phyloP scores from a whole-genome alignment of 108 stramenopile species.

The Fragilaria radians region DNA sequence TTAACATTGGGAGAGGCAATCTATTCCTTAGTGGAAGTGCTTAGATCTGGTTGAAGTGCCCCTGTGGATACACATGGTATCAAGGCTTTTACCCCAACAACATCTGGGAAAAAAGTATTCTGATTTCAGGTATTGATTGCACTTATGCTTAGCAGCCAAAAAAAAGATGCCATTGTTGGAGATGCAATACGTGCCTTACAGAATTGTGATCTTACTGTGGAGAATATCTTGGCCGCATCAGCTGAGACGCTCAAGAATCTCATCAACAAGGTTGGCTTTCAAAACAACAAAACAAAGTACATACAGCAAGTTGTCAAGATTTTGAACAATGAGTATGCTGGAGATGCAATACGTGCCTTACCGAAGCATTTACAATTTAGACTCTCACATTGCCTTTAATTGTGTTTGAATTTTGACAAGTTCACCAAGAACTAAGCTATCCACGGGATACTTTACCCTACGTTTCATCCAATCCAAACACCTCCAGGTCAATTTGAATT shows the following conservation, averaged over 20 bases:
- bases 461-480: constrained; percentile 58
- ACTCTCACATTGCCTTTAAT: too few species aligned
- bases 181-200: constrained; percentile 68
- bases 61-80: constrained; percentile 78
- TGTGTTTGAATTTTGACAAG: constrained; percentile 37
- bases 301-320: constrained; percentile 64
- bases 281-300: constrained; percentile 90
- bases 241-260: constrained; percentile 47
- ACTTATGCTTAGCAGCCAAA: constrained; percentile 86
- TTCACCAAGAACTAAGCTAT: constrained; percentile 31
- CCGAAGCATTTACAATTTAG: neutral
- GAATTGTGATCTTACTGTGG: constrained; percentile 48
- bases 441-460: constrained; percentile 25
- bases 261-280: constrained; percentile 82
- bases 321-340: constrained; percentile 48
- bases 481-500: constrained; percentile 40
- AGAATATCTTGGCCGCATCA: constrained; percentile 49
- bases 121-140: constrained; percentile 77
- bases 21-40: constrained; percentile 66
- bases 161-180: constrained; percentile 86
- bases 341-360: constrained; percentile 55
- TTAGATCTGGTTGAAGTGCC: constrained; percentile 70
- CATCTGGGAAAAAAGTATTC: constrained; percentile 29
- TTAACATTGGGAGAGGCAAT: constrained; percentile 60
- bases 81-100: constrained; percentile 53